These are phyloP conservation scores for Teratosphaeria gauchensis DNA, from an alignment of 2,329 filamentous ascomycete species.

Conservation along the genomic window DNA sequence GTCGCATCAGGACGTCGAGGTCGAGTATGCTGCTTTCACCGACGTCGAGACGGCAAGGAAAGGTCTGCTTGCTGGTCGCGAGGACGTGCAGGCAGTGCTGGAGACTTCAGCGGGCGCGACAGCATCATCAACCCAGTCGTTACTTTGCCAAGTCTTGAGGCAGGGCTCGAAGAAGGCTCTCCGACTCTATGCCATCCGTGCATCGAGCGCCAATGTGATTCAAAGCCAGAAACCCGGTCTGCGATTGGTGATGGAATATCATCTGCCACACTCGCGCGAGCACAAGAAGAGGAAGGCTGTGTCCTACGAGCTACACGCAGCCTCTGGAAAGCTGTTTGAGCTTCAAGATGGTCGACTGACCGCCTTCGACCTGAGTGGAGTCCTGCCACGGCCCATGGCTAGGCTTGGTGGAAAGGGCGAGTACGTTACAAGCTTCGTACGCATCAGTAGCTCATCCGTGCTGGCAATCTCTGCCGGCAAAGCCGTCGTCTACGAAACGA, in stretches of 20 bases:
- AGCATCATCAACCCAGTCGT: neutral
- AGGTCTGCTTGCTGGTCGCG: constrained; percentile 35
- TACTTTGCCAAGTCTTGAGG: constrained; percentile 10
- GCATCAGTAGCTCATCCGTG: constrained; percentile 57
- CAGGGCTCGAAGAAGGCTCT: neutral
- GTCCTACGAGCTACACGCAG: constrained; percentile 37
- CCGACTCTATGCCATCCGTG: constrained; percentile 2
- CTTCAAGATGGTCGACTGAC: constrained; percentile 45
- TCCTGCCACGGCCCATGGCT: constrained; percentile 50
- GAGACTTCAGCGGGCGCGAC: neutral
- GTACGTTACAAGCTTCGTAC: constrained; percentile 52
- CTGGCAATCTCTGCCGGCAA: constrained; percentile 50
- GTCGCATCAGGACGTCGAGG: neutral
- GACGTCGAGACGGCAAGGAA: constrained; percentile 30
- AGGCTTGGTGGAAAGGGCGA: constrained; percentile 35
- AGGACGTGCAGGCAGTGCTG: constrained; percentile 29
- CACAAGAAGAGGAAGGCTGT: constrained; percentile 3
- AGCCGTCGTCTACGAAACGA: constrained; percentile 58
- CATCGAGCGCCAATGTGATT: neutral
- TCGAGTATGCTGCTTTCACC: constrained; percentile 18
- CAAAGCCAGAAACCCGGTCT: constrained; percentile 6
- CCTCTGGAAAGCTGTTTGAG: constrained; percentile 55
- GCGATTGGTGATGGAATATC: constrained; percentile 13
- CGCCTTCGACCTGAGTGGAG: constrained; percentile 55
- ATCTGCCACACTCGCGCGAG: constrained; percentile 11